Conservation (phyloP, 1,139 yeast species). For the Groenewaldozyma sp. region DNA sequence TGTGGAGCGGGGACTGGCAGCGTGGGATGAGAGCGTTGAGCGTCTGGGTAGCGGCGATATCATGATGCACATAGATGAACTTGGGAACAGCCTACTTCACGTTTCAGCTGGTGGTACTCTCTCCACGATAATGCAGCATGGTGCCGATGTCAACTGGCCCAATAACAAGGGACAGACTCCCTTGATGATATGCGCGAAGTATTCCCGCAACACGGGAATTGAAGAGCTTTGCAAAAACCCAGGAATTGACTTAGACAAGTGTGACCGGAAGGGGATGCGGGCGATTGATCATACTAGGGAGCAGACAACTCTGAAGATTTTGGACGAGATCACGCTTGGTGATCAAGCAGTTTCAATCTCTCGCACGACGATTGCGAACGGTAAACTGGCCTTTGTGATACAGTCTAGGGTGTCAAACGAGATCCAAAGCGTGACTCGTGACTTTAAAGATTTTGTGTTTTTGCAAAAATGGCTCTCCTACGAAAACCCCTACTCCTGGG, state of each 20-base stretch:
- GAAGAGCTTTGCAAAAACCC: constrained; percentile 25
- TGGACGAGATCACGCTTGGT: constrained; percentile 31
- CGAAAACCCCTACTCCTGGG: constrained; percentile 31
- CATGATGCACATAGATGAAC: constrained; percentile 55
- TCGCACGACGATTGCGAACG: constrained; percentile 8
- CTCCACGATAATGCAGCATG: constrained; percentile 34
- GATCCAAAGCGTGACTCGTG: constrained; percentile 16
- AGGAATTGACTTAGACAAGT: constrained; percentile 23
- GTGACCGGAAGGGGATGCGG: constrained; percentile 29
- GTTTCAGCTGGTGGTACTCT: constrained; percentile 37
- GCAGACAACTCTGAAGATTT: constrained; percentile 34
- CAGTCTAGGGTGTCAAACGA: constrained; percentile 7
- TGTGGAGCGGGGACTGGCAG: constrained; percentile 39
- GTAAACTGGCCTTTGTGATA: constrained; percentile 11
- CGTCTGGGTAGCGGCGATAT: constrained; percentile 14
- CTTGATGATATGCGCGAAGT: constrained; percentile 59
- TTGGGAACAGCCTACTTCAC: constrained; percentile 73
- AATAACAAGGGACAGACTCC: constrained; percentile 61
- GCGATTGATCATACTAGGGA: constrained; percentile 46
- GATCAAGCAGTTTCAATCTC: constrained; percentile 14
- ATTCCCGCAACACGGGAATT: constrained; percentile 55
- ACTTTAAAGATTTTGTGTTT: constrained; percentile 34
- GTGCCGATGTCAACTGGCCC: constrained; percentile 50
- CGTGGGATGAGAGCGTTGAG: constrained; percentile 20
- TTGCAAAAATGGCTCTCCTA: constrained; percentile 30